Evolutionary conservation across 1,284 basidiomycete species (phyloP), one percentile per base, ranked within the genome.

Genomic region (Malassezia pachydermatis): DNA sequence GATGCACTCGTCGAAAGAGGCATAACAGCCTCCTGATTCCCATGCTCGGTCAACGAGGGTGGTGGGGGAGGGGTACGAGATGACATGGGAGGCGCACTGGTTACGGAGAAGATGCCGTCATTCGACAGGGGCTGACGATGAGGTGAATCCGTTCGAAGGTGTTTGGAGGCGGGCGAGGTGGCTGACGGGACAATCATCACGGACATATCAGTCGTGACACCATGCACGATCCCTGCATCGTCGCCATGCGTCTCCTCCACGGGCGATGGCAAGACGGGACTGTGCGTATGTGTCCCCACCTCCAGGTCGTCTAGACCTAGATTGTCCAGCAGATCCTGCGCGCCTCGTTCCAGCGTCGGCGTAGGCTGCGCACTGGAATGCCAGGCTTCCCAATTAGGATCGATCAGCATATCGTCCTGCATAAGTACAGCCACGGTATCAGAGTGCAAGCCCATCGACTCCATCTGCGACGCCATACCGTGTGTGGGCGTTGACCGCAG

Each of bases 241-340:
- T n/a, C n/a, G n/a, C n/a, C n/a, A n/a, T n/a, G n/a, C n/a, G n/a
- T n/a, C n/a, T n/a, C n/a, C n/a, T n/a, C n/a, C n/a, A n/a, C n/a
- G n/a, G n/a, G n/a, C n/a, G n/a, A n/a, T n/a, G n/a, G n/a, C n/a
- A n/a, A n/a, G n/a, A n/a, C n/a, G n/a, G n/a, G n/a, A n/a, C n/a
- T n/a, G 2, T 43, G 16, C 30, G 30, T 23, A 13, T 43, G 29
- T 17, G 27, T 3, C 19, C 29, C 2, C 19, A 20, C 11, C 11
- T 43, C 41, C 29, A 43, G 30, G 4, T 25, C 30, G 14, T 43
- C 41, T 5, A 43, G 30, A 11, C 41, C 41, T 20, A 43, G 16
- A n/a, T 43, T 43, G 17, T 43, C 41, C 19, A 43, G 17, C 4
- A 43, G 29, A 11, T 28, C 41, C 20, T 43, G 41, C 14, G 41